Conservation (phyloP, 495 filamentous ascomycete genomes). For the Xylaria cubensis region DNA sequence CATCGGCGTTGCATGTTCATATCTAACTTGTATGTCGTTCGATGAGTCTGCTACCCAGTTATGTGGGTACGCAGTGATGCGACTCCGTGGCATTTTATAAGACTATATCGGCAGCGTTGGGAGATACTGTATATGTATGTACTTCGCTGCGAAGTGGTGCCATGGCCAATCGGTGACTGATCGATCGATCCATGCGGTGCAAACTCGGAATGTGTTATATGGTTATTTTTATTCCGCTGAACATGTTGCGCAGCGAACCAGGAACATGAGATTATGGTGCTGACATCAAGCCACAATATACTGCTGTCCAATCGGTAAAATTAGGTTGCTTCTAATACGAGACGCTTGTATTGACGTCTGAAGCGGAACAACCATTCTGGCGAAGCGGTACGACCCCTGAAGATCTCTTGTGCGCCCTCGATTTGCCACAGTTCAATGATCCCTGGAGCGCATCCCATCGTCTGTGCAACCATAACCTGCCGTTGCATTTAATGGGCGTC, state of each 20-base stretch:
- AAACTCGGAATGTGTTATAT: slow-evolving; percentile 12
- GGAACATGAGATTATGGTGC: slow-evolving; percentile 8
- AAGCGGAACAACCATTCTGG: neutral
- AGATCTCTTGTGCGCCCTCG: slow-evolving; percentile 22
- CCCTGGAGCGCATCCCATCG: slow-evolving; percentile 22
- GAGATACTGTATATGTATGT: neutral
- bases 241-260: neutral
- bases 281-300: slow-evolving; percentile 15
- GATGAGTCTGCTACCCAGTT: neutral
- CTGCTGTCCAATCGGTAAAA: slow-evolving; percentile 15
- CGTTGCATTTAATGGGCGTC: slow-evolving; percentile 8
- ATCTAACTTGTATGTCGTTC: slow-evolving; percentile 3
- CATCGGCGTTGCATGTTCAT: slow-evolving; percentile 6
- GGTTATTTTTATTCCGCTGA: neutral
- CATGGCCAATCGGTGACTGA: slow-evolving; percentile 8
- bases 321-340: slow-evolving; percentile 14
- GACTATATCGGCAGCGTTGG: neutral
- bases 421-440: slow-evolving; percentile 10
- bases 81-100: neutral
- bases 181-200: slow-evolving; percentile 9
- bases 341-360: slow-evolving; percentile 17
- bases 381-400: slow-evolving; percentile 18
- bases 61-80: slow-evolving; percentile 12
- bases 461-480: slow-evolving; percentile 21
- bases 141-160: neutral